Evolutionary conservation across 179 eudicot genomes (phyloP).

Genomic region (Spinacia oleracea): DNA sequence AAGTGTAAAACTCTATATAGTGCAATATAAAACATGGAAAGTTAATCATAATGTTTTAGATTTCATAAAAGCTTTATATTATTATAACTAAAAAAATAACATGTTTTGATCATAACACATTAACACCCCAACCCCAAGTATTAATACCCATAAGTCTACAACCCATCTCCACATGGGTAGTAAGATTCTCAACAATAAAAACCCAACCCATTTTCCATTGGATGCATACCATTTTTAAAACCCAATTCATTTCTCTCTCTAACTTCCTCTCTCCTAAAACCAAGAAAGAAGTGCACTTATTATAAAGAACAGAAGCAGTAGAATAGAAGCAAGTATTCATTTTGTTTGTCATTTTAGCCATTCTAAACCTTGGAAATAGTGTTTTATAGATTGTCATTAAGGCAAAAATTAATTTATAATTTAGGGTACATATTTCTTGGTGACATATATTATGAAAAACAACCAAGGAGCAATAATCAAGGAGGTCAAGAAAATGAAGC

Average conservation of each 20-base stretch:
- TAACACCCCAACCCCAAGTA: slow-evolving; percentile 24
- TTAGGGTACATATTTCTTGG: slow-evolving; percentile 1
- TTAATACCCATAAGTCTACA: slow-evolving; percentile 34
- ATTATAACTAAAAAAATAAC: slow-evolving; percentile 14
- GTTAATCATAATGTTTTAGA: slow-evolving; percentile 7
- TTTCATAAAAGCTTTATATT: neutral
- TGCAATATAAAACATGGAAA: too few relatives aligned
- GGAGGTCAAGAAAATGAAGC: slow-evolving; percentile 15
- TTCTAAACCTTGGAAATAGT: slow-evolving; percentile 31
- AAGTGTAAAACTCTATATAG: too few relatives aligned
- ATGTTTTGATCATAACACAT: slow-evolving; percentile 43
- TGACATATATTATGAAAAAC: slow-evolving; percentile 20
- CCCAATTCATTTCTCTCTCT: neutral
- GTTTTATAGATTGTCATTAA: slow-evolving; percentile 12
- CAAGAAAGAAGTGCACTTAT: slow-evolving; percentile 7
- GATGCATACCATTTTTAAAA: slow-evolving; percentile 3
- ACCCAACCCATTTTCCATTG: slow-evolving; percentile 19
- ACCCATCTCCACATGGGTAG: slow-evolving; percentile 30
- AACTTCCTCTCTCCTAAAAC: slow-evolving; percentile 18
- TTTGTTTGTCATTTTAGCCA: slow-evolving; percentile 28
- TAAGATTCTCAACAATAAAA: slow-evolving; percentile 16
- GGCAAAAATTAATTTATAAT: neutral
- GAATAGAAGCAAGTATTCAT: slow-evolving; percentile 40
- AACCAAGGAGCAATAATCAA: slow-evolving; percentile 21
- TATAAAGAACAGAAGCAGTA: slow-evolving; percentile 26